Conservation (phyloP, 2,329 filamentous ascomycete species). For the Aspergillus bombycis region DNA sequence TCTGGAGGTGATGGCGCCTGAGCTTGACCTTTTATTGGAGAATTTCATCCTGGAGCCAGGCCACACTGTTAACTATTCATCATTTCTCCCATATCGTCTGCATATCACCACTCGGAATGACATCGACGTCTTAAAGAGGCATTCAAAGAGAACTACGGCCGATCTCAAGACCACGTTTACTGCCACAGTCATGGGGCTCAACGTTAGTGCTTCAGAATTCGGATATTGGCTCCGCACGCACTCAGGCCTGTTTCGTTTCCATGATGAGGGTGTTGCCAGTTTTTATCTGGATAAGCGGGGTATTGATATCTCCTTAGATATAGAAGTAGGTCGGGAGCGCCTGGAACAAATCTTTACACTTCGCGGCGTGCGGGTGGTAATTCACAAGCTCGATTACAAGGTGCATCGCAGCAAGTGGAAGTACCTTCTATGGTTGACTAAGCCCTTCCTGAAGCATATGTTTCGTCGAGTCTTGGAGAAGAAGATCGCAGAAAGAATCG, state of each 20-base stretch:
- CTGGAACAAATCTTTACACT: conserved; percentile 82
- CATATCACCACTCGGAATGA: conserved; percentile 84
- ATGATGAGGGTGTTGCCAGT: conserved; percentile 81
- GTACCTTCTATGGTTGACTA: conserved; percentile 79
- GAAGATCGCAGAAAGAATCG: conserved; percentile 73
- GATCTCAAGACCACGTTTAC: conserved; percentile 72
- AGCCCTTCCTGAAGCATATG: conserved; percentile 79
- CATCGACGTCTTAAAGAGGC: conserved; percentile 79
- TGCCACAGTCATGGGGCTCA: conserved; percentile 79
- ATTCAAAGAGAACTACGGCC: conserved; percentile 66
- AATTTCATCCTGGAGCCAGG: conserved; percentile 91
- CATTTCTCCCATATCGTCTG: conserved; percentile 84
- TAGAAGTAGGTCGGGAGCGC: conserved; percentile 77
- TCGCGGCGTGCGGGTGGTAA: conserved; percentile 73
- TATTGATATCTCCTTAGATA: conserved; percentile 80
- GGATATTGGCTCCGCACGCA: conserved; percentile 88
- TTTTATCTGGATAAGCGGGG: conserved; percentile 85
- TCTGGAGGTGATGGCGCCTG: conserved; percentile 81
- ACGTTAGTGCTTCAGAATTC: conserved; percentile 80
- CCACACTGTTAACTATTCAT: conserved; percentile 78
- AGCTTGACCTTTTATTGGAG: conserved; percentile 83
- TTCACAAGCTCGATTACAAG: conserved; percentile 84
- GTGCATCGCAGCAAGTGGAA: conserved; percentile 72
- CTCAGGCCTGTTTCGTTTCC: conserved; percentile 71
- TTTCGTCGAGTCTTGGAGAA: conserved; percentile 78